Conservation (phyloP, 2,329 filamentous ascomycete species). For the Hypoxylon sp. region DNA sequence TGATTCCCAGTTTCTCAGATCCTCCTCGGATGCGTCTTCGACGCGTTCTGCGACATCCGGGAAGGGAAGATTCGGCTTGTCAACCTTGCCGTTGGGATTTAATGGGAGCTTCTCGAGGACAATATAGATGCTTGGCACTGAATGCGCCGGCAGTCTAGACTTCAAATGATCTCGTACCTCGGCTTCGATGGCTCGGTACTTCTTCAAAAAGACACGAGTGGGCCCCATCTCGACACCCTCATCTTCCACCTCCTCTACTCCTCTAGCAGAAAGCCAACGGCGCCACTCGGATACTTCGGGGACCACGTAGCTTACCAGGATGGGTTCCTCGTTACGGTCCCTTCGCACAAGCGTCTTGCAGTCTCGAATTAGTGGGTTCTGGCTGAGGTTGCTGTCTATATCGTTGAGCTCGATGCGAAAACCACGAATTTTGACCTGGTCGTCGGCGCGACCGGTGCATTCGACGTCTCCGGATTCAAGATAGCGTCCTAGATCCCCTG, state of each 20-base stretch:
- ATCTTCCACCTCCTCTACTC: slow-evolving; percentile 69
- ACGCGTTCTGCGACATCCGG: slow-evolving; percentile 79
- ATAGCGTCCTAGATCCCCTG: slow-evolving; percentile 82
- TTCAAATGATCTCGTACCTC: slow-evolving; percentile 76
- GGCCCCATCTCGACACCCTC: slow-evolving; percentile 65
- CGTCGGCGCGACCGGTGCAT: slow-evolving; percentile 82
- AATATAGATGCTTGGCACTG: slow-evolving; percentile 82
- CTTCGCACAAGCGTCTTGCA: slow-evolving; percentile 88
- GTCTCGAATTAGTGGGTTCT: slow-evolving; percentile 82
- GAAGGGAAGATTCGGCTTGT: slow-evolving; percentile 84
- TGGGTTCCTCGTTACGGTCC: slow-evolving; percentile 88
- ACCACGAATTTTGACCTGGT: slow-evolving; percentile 96
- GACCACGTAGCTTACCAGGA: slow-evolving; percentile 90
- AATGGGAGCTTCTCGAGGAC: slow-evolving; percentile 80
- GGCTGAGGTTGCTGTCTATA: slow-evolving; percentile 86
- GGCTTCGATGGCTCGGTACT: slow-evolving; percentile 63
- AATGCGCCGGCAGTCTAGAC: slow-evolving; percentile 79
- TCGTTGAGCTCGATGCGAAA: slow-evolving; percentile 96
- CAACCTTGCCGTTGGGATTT: slow-evolving; percentile 90
- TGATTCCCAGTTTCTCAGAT: slow-evolving; percentile 61
- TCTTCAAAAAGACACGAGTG: slow-evolving; percentile 60
- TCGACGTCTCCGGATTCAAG: slow-evolving; percentile 42
- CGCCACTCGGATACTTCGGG: slow-evolving; percentile 84
- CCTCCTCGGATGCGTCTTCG: slow-evolving; percentile 61
- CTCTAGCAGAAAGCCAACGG: slow-evolving; percentile 72